phyloP scores from a whole-genome alignment of 1,284 basidiomycete species.

The Microbotryomycetes sp. region DNA sequence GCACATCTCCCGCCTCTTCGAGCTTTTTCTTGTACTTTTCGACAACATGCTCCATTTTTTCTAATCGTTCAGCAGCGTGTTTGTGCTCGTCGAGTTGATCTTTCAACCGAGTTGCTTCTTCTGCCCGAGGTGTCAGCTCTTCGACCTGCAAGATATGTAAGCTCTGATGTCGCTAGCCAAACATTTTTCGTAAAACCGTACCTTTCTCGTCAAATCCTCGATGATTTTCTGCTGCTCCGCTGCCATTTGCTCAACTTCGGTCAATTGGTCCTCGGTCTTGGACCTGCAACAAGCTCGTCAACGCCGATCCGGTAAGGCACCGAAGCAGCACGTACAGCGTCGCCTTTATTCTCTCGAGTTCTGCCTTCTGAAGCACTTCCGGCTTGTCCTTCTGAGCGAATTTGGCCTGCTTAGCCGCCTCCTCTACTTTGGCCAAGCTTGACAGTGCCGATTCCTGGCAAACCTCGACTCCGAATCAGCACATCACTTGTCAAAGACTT shows the following conservation, averaged over 20 bases:
- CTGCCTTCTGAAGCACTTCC: constrained; percentile 61
- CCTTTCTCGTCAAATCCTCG: constrained; percentile 63
- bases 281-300: constrained; percentile 49
- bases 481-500: background rate
- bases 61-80: constrained; percentile 69
- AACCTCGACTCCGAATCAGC: background rate
- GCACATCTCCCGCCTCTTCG: constrained; percentile 82
- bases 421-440: background rate
- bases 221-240: constrained; percentile 64
- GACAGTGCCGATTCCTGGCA: too few species aligned
- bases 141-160: constrained; percentile 48
- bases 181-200: constrained; percentile 15
- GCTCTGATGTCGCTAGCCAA: background rate
- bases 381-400: constrained; percentile 51
- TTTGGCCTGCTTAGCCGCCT: background rate
- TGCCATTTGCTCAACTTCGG: constrained; percentile 65
- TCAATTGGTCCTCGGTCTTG: constrained; percentile 81
- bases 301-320: background rate
- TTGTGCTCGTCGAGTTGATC: constrained; percentile 86
- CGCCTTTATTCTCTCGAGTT: constrained; percentile 66
- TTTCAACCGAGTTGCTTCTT: constrained; percentile 68
- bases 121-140: constrained; percentile 69
- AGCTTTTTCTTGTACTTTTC: constrained; percentile 99
- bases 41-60: constrained; percentile 93
- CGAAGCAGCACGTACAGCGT: constrained; percentile 60